Evolutionary conservation across 73 alveolate genomes (phyloP).

Genomic region (Breviolum minutum): DNA sequence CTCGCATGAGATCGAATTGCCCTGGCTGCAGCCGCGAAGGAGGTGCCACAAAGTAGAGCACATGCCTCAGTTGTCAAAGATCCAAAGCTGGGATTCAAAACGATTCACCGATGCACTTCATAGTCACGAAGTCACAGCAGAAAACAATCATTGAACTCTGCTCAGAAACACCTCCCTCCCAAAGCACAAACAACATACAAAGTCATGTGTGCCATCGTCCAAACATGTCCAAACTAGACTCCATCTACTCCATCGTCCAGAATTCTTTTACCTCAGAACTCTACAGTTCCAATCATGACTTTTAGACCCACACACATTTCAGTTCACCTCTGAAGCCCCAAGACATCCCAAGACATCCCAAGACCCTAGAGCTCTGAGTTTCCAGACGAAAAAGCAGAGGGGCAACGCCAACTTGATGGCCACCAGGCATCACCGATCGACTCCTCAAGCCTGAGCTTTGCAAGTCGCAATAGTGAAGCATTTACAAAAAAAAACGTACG

Average conservation of each 20-base stretch:
- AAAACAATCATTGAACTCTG: too few relatives aligned
- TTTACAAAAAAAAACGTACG: not conserved
- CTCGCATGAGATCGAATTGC: constrained; percentile 82
- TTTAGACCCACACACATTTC: not conserved
- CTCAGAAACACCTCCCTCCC: not conserved
- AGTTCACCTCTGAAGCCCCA: not conserved
- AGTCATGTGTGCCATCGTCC: too few relatives aligned
- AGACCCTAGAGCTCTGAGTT: not conserved
- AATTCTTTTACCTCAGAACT: too few relatives aligned
- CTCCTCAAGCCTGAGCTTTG: constrained; percentile 58
- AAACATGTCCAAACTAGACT: too few relatives aligned
- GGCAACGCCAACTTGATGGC: constrained; percentile 88
- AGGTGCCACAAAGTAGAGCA: constrained; percentile 91
- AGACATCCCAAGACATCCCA: not conserved
- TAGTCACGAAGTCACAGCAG: too few relatives aligned
- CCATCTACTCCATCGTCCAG: too few relatives aligned
- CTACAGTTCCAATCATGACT: too few relatives aligned
- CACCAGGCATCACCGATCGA: constrained; percentile 91
- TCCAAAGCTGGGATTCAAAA: too few relatives aligned
- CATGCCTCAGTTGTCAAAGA: constrained; percentile 23
- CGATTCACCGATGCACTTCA: too few relatives aligned
- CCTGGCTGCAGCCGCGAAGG: constrained; percentile 77
- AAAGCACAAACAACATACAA: too few relatives aligned
- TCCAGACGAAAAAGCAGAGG: constrained; percentile 57
- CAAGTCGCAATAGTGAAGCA: not conserved